Base-by-base conservation (phyloP, 1,139 yeast species). In the Geotrichum fermentans region DNA sequence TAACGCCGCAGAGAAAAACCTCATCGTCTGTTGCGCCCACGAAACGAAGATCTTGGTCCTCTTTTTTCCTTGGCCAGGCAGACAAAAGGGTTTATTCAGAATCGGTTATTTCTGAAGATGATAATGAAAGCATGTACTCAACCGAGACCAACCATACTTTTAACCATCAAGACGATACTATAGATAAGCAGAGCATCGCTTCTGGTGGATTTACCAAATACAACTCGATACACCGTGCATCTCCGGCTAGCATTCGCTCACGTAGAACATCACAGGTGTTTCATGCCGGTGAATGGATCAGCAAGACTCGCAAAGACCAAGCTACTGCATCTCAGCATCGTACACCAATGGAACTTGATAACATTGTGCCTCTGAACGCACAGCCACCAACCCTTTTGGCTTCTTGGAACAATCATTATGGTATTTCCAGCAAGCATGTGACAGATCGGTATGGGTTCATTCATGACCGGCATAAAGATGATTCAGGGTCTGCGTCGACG, bases 371-470 rank as follows among this genome's bases (percentile, higher is more conserved):
- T 0, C 63, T 60, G 36, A 54, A 58, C 45, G 60, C 55, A 26
- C 71, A 65, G 49, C 72, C 71, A 1, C 73, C 71, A 3, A 61
- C 69, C 2, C 55, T 67, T 32, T 52, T 61, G 14, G 63, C 57
- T 20, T 52, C 63, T n/a, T 61, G 66, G 63, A 60, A 56, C 35
- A 55, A 57, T 38, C 58, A 60, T 50, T 56, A 58, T 54, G 51
- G 60, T 10, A 34, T 56, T 5, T 61, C 61, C 26, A 59, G 64
- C 7, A 62, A 65, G 5, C 51, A 47, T 17, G 60, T 62, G 30
- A 71, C 78, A 7, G 82, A 78, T 56, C 66, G 75, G 51, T 77
- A 72, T 59, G 82, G 82, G 0, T 78, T 78, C 58, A 67, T 77
- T 30, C 68, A 70, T 47, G 61, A 58, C 47, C 36, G 54, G 41